These are phyloP conservation scores for Berkeleyomyces rouxiae DNA, from an alignment of 2,329 filamentous ascomycete genomes.

Conservation along the genomic window DNA sequence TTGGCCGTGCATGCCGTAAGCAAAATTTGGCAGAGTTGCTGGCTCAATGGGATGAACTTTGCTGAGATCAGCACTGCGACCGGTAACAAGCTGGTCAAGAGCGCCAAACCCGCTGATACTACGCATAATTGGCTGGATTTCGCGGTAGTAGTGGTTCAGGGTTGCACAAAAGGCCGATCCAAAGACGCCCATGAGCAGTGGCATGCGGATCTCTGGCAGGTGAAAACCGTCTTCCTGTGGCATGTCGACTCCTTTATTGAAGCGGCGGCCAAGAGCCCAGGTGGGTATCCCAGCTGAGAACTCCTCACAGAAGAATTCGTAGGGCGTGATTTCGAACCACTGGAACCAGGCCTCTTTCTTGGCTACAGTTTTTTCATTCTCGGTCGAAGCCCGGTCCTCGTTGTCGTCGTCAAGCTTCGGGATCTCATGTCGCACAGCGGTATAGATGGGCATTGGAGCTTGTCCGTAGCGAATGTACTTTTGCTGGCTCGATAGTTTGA, in stretches of 20 bases:
- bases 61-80: constrained; percentile 65
- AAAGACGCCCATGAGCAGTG: constrained; percentile 83
- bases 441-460: constrained; percentile 85
- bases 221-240: constrained; percentile 47
- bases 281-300: constrained; percentile 82
- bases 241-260: constrained; percentile 53
- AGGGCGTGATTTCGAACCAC: constrained; percentile 92
- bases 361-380: constrained; percentile 34
- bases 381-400: constrained; percentile 18
- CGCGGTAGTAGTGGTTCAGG: constrained; percentile 86
- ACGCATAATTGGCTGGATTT: constrained; percentile 68
- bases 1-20: constrained; percentile 59
- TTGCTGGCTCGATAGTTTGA: constrained; percentile 81
- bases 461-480: constrained; percentile 59
- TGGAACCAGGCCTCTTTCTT: constrained; percentile 75
- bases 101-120: constrained; percentile 58
- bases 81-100: constrained; percentile 69
- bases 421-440: constrained; percentile 88
- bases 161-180: constrained; percentile 94
- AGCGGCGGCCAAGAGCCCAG: constrained; percentile 78
- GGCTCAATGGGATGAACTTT: constrained; percentile 94
- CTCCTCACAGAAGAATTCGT: constrained; percentile 91
- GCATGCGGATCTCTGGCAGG: constrained; percentile 69
- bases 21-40: constrained; percentile 78
- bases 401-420: constrained; percentile 32